Evolutionary conservation across 208 protist species (phyloP), one percentile per base, ranked within the genome.

Genomic region (Crithidia acanthocephali): DNA sequence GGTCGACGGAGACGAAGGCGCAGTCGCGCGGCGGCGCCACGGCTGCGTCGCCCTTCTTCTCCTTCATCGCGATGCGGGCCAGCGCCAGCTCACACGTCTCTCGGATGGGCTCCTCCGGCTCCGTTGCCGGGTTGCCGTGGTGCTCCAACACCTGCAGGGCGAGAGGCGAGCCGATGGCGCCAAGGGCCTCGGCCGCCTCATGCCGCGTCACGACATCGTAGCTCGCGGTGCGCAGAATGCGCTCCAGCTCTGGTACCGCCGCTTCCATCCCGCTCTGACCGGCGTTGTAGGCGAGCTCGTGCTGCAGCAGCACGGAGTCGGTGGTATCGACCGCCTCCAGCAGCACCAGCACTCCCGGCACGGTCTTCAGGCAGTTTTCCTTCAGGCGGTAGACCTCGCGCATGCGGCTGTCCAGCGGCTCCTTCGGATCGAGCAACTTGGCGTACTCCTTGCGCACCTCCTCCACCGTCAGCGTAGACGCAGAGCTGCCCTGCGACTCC

Each of bases 251-350:
- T 9, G 83, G 84, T n/a, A 98, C 70, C 10, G 94, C 94, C 45
- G 79, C 68, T 48, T 65, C 64, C 57, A 91, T 60, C 22, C 94
- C 85, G 81, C 97, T 98, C 90, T 99, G 98, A 0, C 98, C 98
- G 16, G 98, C 76, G 67, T 94, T 96, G 87, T 99, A 99, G n/a
- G 91, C 95, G 40, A 98, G 69, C 79, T 99, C 98, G 80, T 99
- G 98, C 76, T 98, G 95, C 18, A 99, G 84, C 42, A 99, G 83
- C n/a, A 94, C 97, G 9, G 94, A 98, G 42, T 96, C 83, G 40
- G 90, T 95, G 10, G 78, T 87, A 80, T 94, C 90, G 28, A 97
- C 77, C 25, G 83, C 87, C 70, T 92, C 82, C 8, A 85, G 62
- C 37, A 96, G 67, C 48, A 93, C 61, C 28, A 60, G 47, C 4